Evolutionary conservation across 768 basidiomycete species (phyloP), one percentile per base, ranked within the genome.

Genomic region (Omphalotus guepiniiformis): DNA sequence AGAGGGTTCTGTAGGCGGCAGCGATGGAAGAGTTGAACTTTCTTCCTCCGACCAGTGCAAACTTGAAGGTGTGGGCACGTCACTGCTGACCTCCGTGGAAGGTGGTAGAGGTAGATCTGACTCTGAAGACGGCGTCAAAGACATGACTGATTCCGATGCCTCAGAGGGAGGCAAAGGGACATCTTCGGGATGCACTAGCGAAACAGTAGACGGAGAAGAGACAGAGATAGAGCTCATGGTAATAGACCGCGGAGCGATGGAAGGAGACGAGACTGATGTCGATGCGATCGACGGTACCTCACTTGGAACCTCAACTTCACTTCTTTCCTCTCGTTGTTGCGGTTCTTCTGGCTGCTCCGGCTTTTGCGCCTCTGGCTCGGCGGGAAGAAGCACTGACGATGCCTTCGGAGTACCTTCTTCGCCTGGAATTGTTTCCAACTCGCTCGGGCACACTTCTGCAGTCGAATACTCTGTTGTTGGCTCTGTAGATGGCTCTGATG

Each of bases 401-500:
- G 71, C 52, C n/a, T 63, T 62, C 0, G 75, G 75, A 0, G 72
- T 74, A 40, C 64, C 70, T 36, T 60, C 54, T 42, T 70, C 68
- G 0, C 72, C 72, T 1, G 75, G 73, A 40, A 75, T 73, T 19
- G 61, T 53, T 34, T 68, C 69, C 0, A 57, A 61, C 42, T 76
- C 67, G 29, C 64, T 68, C 2, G 73, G 74, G 42, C 67, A 68
- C 15, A 64, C 45, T 21, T 68, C 69, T 3, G 75, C 82, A 5
- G 79, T 82, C 50, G 72, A 66, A 44, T 74, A 84, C 39, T 68
- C 68, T 1, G 75, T 73, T 13, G 58, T 57, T 9, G 57, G 53
- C 5, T 69, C 56, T 23, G 66, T 65, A 1, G 66, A 63, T n/a
- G 75, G 71, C 36, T 74, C 74, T 3, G 78, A 79, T 1, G 73